Base-by-base conservation (phyloP, 495 filamentous ascomycete genomes). In the Hypoxylon subgilvum region DNA sequence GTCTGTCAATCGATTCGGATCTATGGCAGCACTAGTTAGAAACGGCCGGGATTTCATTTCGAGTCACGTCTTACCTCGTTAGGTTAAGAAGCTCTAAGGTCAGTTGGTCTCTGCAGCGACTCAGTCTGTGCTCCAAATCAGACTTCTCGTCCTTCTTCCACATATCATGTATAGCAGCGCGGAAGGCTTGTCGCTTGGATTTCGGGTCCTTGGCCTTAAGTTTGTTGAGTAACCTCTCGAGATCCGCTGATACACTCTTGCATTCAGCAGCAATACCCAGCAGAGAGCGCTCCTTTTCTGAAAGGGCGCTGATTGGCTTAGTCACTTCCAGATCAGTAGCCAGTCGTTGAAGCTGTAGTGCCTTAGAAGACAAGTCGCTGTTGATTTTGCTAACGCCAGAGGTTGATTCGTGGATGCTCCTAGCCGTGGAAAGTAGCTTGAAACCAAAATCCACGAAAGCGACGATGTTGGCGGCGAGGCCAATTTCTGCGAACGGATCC, bases 401-500 rank as follows among this genome's bases (percentile, higher is more conserved):
- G 4, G 53, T 25, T 1, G 70, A 67, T 0, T 47, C 41, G 34
- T 69, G 67, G 5, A 80, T 62, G 27, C 72, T 42, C 16, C 63
- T 57, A 2, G 59, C 61, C 14, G 50, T 51, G 2, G 46, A 22
- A 17, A 76, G 21, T 1, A 73, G 28, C 51, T 72, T 71, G 7
- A 51, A 61, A 18, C 69, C 64, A 49, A 77, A 72, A 38, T 74
- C 69, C 13, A 80, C 52, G 19, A 80, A 78, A 22, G 66, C 47
- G 7, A 78, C 28, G 34, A 77, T 65, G 10, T 57, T 70, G 19
- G 65, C 61, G 1, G 68, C 75, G 22, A 78, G 49, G 13, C 75
- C 67, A 46, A 78, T 65, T 3, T 72, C 70, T 1, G 75, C 63
- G 17, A 76, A 19, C 10, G 71, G 74, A 36, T 78, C 76, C 76